phyloP scores from a whole-genome alignment of 345 rosid genomes.

The Dipteronia dyeriana region DNA sequence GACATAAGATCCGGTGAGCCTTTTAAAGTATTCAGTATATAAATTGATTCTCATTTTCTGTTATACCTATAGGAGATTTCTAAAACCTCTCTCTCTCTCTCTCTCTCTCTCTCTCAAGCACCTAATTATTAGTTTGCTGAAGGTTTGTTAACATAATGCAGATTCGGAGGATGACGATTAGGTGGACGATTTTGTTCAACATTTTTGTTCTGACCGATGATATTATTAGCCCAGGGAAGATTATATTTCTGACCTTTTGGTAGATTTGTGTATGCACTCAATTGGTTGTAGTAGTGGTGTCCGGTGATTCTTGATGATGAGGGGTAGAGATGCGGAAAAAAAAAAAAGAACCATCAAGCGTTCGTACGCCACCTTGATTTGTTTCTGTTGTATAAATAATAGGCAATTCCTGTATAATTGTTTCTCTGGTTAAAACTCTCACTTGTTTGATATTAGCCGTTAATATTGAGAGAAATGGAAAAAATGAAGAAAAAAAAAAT shows the following conservation, averaged over 20 bases:
- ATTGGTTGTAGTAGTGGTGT: conserved; percentile 14
- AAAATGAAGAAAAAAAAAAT: neutral
- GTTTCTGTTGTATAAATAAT: conserved; percentile 41
- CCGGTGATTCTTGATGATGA: conserved; percentile 25
- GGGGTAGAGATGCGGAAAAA: conserved; percentile 28
- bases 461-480: conserved; percentile 24
- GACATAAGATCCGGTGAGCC: conserved; percentile 94
- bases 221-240: conserved; percentile 19
- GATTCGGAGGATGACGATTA: conserved; percentile 97
- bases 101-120: too few relatives aligned
- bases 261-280: conserved; percentile 24
- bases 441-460: conserved; percentile 18
- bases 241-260: conserved; percentile 8
- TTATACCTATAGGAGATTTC: neutral
- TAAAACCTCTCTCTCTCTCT: too few relatives aligned
- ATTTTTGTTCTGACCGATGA: conserved; percentile 16
- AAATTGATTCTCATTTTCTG: neutral
- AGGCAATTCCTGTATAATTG: conserved; percentile 40
- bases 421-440: conserved; percentile 21
- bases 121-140: neutral
- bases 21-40: conserved; percentile 3
- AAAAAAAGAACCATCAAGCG: conserved; percentile 8
- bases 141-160: conserved; percentile 36
- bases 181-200: conserved; percentile 27
- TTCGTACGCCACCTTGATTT: conserved; percentile 14